Percentiles rank a stretch among this genome's conserved stretches.
Conservation (phyloP, 1,284 basidiomycete species). For the Puccinia hordei region DNA sequence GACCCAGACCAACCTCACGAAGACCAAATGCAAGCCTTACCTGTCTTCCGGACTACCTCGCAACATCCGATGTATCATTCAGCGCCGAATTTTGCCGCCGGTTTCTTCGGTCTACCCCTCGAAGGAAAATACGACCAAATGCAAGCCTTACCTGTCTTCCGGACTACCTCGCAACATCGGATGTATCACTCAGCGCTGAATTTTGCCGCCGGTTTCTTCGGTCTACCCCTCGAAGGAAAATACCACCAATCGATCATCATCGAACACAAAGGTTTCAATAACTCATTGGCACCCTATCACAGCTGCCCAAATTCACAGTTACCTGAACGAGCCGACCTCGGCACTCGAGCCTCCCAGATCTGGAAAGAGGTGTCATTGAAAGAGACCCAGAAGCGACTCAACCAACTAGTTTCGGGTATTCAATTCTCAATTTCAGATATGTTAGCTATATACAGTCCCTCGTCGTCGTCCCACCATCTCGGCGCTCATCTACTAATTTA, state of each 20-base stretch:
- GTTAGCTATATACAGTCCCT: slow-evolving; percentile 59
- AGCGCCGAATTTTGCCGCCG: slow-evolving; percentile 40
- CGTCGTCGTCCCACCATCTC: slow-evolving; percentile 52
- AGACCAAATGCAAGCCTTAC: slow-evolving; percentile 11
- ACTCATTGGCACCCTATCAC: slow-evolving; percentile 37
- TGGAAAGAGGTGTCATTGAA: slow-evolving; percentile 66
- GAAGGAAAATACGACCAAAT: slow-evolving; percentile 15
- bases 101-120: slow-evolving; percentile 42
- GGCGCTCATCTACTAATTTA: slow-evolving; percentile 59
- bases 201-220: slow-evolving; percentile 47
- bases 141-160: slow-evolving; percentile 28
- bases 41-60: slow-evolving; percentile 35
- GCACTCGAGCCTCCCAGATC: neutral
- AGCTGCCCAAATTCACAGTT: slow-evolving; percentile 23
- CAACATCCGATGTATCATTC: slow-evolving; percentile 47
- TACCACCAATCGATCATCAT: slow-evolving; percentile 47
- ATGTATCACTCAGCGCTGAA: slow-evolving; percentile 47
- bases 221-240: slow-evolving; percentile 30
- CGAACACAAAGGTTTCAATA: slow-evolving; percentile 35
- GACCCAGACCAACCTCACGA: neutral
- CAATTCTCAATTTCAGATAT: slow-evolving; percentile 69
- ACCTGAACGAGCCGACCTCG: neutral
- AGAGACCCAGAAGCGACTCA: slow-evolving; percentile 68
- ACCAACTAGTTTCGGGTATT: slow-evolving; percentile 68
- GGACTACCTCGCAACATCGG: slow-evolving; percentile 40